Evolutionary conservation across 345 rosid species (phyloP).

Genomic region (Euphorbia lathyris): DNA sequence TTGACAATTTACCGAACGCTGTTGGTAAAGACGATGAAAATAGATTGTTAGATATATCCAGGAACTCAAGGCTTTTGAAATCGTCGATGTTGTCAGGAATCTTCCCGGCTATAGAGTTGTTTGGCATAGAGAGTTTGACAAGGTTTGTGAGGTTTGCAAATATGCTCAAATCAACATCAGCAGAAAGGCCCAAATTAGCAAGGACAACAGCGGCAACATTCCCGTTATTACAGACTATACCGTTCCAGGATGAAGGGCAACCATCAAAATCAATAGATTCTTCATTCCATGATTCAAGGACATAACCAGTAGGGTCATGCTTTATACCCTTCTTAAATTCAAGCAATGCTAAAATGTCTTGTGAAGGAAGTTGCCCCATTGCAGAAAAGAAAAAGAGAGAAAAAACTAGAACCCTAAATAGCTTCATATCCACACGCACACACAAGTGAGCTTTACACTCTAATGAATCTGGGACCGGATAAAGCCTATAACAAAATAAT

Average conservation of each 20-base stretch:
- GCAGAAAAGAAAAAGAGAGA: slow-evolving; percentile 45
- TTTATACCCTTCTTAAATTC: slow-evolving; percentile 92
- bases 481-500: slow-evolving; percentile 12
- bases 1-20: slow-evolving; percentile 60
- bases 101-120: slow-evolving; percentile 74
- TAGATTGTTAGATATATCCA: slow-evolving; percentile 75
- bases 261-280: slow-evolving; percentile 95
- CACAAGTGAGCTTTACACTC: slow-evolving; percentile 7
- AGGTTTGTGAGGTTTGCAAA: slow-evolving; percentile 85
- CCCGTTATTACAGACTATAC: slow-evolving; percentile 82
- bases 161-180: slow-evolving; percentile 73
- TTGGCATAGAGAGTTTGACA: slow-evolving; percentile 81
- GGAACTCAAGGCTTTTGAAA: slow-evolving; percentile 67
- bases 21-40: slow-evolving; percentile 59
- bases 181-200: slow-evolving; percentile 70
- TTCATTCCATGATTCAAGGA: slow-evolving; percentile 88
- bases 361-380: slow-evolving; percentile 93
- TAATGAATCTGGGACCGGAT: slow-evolving; percentile 22
- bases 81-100: slow-evolving; percentile 61
- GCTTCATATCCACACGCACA: slow-evolving; percentile 39
- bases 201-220: slow-evolving; percentile 89
- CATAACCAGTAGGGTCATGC: slow-evolving; percentile 97
- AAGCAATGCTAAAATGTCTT: slow-evolving; percentile 88
- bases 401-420: slow-evolving; percentile 42
- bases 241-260: slow-evolving; percentile 98